Conservation (phyloP, 2,329 filamentous ascomycete species). For the Hymenoscyphus fraxineus region DNA sequence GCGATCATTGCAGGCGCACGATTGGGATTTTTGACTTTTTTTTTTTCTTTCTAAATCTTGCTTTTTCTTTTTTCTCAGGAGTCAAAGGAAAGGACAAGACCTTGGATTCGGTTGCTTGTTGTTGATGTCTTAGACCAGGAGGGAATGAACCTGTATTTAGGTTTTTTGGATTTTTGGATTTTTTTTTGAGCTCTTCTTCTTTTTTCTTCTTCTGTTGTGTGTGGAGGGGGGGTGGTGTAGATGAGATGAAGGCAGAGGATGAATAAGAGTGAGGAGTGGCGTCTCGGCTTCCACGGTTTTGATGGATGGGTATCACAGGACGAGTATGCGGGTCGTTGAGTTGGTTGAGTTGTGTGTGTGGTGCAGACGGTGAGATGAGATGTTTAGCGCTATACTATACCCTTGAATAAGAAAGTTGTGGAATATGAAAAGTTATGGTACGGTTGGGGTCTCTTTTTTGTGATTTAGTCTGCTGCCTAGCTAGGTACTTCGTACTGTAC, state of each 20-base stretch:
- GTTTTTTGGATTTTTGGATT: neutral
- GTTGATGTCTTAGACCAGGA: neutral
- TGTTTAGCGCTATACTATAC: slow-evolving; percentile 11
- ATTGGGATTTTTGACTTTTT: slow-evolving; percentile 1
- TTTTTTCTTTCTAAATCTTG: neutral
- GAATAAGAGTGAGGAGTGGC: neutral
- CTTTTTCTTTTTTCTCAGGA: neutral
- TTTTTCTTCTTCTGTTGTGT: neutral
- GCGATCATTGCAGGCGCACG: neutral
- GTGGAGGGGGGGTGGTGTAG: neutral
- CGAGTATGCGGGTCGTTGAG: neutral
- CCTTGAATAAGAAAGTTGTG: slow-evolving; percentile 9
- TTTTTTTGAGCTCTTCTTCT: neutral
- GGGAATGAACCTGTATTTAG: neutral
- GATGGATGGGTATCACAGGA: neutral
- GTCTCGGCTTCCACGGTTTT: neutral
- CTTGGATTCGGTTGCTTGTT: neutral
- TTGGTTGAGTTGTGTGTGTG: neutral
- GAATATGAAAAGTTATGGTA: too few relatives aligned
- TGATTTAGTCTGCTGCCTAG: too few relatives aligned
- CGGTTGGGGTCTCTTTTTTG: too few relatives aligned
- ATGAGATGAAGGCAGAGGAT: neutral
- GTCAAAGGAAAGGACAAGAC: neutral
- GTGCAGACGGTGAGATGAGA: neutral
- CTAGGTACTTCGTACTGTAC: too few relatives aligned